These are phyloP conservation scores for Ceratobasidium sp. DNA, from an alignment of 1,284 basidiomycete genomes.

Conservation along the genomic window DNA sequence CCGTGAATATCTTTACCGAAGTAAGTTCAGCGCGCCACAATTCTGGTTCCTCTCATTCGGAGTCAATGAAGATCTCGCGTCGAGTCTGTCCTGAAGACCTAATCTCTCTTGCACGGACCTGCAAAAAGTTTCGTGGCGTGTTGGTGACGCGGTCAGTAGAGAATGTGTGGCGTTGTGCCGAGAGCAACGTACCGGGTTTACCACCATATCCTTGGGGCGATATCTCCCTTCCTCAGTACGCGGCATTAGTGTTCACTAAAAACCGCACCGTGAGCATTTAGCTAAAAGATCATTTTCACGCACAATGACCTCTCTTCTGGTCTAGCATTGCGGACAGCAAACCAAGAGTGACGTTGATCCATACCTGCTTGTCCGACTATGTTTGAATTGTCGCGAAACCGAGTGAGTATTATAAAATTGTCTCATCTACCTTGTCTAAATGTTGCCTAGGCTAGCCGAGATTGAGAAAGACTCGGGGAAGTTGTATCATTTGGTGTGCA, in stretches of 20 bases:
- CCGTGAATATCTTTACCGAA: constrained; percentile 1
- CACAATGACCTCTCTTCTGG: not conserved
- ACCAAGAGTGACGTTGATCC: not conserved
- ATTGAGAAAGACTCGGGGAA: too few relatives aligned
- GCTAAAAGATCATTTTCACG: too few relatives aligned
- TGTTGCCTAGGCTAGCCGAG: too few relatives aligned
- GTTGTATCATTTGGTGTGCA: too few relatives aligned
- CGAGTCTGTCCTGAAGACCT: not conserved
- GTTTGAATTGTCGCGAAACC: constrained; percentile 1
- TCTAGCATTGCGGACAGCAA: not conserved
- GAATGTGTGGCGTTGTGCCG: not conserved
- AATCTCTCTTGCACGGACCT: not conserved
- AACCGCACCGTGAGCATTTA: not conserved
- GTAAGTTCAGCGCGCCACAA: not conserved
- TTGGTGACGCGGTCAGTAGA: not conserved
- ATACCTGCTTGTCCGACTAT: not conserved
- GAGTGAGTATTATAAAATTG: too few relatives aligned
- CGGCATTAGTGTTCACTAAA: not conserved
- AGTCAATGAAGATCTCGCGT: not conserved
- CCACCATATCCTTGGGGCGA: not conserved
- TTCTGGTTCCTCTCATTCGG: too few relatives aligned
- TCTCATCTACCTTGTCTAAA: too few relatives aligned
- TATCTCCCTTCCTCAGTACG: constrained; percentile 4
- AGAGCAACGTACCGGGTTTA: not conserved
- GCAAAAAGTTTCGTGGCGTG: not conserved